Evolutionary conservation across 805 yeast species (phyloP), one percentile per base, ranked within the genome.

Genomic region (Metschnikowia lochheadii): DNA sequence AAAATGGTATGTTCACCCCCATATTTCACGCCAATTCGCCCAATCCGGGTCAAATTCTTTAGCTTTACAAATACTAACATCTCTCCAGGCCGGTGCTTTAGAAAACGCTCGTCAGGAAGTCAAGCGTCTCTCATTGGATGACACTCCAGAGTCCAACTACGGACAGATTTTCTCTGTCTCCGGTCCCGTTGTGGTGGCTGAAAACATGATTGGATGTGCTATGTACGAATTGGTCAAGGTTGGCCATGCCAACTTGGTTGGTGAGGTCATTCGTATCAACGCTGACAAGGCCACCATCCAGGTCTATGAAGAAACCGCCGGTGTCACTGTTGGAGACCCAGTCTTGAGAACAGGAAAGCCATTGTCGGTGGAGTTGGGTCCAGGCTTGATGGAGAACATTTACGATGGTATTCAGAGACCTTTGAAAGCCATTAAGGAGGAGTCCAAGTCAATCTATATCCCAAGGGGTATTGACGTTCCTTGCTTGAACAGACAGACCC

Each of bases 361-460:
- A n/a, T 79, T 94, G 61, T 90, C 97, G 47, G 99, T 94, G 49
- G 99, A 94, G 75, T 79, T 94, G 68, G 99, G 99, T 67, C 99
- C 99, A 31, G 99, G 99, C 70, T 81, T 94, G 64, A 91, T 94
- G 96, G 99, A 94, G 75, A 94, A 96, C 60, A 94, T 94, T 68
- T 94, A 94, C 68, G 99, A 94, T 73, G 99, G 99, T 79, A 94
- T 94, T 71, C 99, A 94, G 77, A 89, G 99, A 78, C 99, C 99
- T 41, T 82, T 94, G 70, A 88, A 88, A 72, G 89, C 96, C 44
- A 94, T 94, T 66, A 87, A 85, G 68, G 96, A 91, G 57, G 67
- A 70, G 46, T 85, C 97, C 21, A 85, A 91, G 66, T 88, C 96
- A 44, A 94, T 94, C 66, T 94, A 94, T 75, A 94, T 94, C 57